phyloP scores from a whole-genome alignment of 306 rosid genomes.

The Psophocarpus tetragonolobus region DNA sequence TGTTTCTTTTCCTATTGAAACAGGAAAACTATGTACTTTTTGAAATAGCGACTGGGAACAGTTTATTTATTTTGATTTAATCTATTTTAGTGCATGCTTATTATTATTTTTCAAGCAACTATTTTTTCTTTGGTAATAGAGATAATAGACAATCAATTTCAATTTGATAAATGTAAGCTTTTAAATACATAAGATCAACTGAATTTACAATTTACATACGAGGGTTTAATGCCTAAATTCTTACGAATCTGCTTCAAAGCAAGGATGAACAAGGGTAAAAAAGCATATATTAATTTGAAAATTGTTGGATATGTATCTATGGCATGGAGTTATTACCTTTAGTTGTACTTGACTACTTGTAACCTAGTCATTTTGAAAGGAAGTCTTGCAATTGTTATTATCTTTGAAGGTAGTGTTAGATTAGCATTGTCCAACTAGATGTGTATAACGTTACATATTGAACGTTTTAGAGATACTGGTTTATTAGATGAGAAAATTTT shows the following conservation, averaged over 20 bases:
- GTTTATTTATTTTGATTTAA: not conserved
- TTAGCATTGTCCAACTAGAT: not conserved
- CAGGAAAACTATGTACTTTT: not conserved
- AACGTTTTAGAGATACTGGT: slow-evolving; percentile 2
- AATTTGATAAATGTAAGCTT: not conserved
- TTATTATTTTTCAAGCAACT: not conserved
- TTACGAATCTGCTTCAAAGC: not conserved
- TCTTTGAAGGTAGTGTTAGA: slow-evolving; percentile 6
- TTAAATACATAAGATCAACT: not conserved
- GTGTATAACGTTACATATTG: not conserved
- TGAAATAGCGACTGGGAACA: not conserved
- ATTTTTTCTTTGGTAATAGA: not conserved
- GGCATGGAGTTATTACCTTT: slow-evolving; percentile 16
- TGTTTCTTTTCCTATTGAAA: not conserved
- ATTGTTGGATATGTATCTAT: not conserved
- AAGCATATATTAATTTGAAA: not conserved
- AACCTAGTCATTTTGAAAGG: not conserved
- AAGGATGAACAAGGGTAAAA: not conserved
- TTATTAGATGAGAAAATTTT: not conserved
- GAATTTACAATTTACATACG: slow-evolving; percentile 18
- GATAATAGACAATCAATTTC: not conserved
- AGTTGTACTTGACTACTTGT: slow-evolving; percentile 3
- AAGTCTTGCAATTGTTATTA: not conserved
- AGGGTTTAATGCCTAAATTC: not conserved
- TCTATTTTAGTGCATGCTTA: not conserved